Conservation (phyloP, 2,329 filamentous ascomycete species). For the Paecilomyces variotii region DNA sequence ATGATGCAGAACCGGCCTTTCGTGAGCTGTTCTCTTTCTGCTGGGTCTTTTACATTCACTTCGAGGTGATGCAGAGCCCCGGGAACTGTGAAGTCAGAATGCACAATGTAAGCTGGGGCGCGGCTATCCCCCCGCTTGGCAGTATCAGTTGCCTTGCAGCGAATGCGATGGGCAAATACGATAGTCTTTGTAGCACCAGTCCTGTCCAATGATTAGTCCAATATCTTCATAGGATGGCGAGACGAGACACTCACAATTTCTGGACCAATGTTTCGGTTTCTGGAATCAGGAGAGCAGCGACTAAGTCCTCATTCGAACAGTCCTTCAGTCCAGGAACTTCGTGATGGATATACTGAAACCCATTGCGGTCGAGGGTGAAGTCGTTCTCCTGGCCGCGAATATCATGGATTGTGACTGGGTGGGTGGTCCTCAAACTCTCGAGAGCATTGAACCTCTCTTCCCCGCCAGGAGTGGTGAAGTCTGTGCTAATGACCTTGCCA, state of each 20-base stretch:
- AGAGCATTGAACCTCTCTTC: neutral
- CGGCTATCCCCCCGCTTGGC: conserved; percentile 9
- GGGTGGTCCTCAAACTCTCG: neutral
- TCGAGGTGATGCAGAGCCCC: conserved; percentile 3
- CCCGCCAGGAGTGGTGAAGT: neutral
- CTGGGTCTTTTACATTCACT: conserved; percentile 1
- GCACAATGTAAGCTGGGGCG: conserved; percentile 12
- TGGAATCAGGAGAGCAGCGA: conserved; percentile 26
- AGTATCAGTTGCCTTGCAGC: conserved; percentile 31
- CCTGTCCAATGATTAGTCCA: conserved; percentile 23
- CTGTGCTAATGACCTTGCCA: neutral
- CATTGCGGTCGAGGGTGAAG: conserved; percentile 35
- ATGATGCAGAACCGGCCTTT: conserved; percentile 9
- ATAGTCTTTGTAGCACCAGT: conserved; percentile 50
- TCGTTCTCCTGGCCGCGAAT: conserved; percentile 37
- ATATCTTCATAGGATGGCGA: neutral
- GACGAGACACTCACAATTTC: conserved; percentile 14
- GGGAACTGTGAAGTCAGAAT: conserved; percentile 12
- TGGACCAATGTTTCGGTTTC: conserved; percentile 30
- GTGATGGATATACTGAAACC: conserved; percentile 31
- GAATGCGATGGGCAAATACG: conserved; percentile 58
- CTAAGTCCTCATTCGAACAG: conserved; percentile 26
- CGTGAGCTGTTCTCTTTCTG: conserved; percentile 4
- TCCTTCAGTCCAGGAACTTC: conserved; percentile 24
- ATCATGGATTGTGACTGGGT: conserved; percentile 28